Base-by-base conservation (phyloP, 352 stramenopile genomes). In the Peronosclerospora sorghi region DNA sequence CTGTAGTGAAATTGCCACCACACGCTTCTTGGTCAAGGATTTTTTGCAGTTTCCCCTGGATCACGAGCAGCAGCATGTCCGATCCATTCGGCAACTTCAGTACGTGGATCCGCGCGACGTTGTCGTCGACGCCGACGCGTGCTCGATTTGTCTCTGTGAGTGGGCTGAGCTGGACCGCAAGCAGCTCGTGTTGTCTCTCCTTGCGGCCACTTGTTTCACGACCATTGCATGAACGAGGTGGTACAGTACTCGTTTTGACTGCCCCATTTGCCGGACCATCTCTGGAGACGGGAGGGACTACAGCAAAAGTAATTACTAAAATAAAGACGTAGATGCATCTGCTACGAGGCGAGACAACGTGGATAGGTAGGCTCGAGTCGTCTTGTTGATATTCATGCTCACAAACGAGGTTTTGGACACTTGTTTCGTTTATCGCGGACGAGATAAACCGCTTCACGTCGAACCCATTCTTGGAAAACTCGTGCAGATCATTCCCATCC, bases 141-240 rank as follows among this genome's bases (percentile, higher is more conserved):
- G 79, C 18, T 75, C 79, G 4, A 91, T 91, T 32, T 91, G 79
- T 32, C 60, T 91, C 13, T 87, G 69, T 29, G 79, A 91, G 55
- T 91, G 79, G 79, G 61, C 66, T 28, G 79, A 88, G 45, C 58
- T 91, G 8, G 79, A 91, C 51, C 75, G 79, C 24, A 86, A 91
- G 52, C 65, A 74, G 43, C 73, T 88, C 38, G 74, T 87, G 41
- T 64, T 87, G 12, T n/a, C n/a, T 83, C 79, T 19, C 70, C 73
- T 1, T 91, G 79, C 41, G 76, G 79, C 29, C 79, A 91, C 48
- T 91, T 87, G 39, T 91, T 91, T 58, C 79, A 91, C 51, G 79
- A 86, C 41, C 73, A 88, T 54, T 91, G 79, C 62, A 91, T 91
- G 34, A 91, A 87, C 45, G 79, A 91, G n/a, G 54, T 91, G 79